Evolutionary conservation across 2,329 filamentous ascomycete species (phyloP), one percentile per base, ranked within the genome.

Genomic region (Didymella pinodella): DNA sequence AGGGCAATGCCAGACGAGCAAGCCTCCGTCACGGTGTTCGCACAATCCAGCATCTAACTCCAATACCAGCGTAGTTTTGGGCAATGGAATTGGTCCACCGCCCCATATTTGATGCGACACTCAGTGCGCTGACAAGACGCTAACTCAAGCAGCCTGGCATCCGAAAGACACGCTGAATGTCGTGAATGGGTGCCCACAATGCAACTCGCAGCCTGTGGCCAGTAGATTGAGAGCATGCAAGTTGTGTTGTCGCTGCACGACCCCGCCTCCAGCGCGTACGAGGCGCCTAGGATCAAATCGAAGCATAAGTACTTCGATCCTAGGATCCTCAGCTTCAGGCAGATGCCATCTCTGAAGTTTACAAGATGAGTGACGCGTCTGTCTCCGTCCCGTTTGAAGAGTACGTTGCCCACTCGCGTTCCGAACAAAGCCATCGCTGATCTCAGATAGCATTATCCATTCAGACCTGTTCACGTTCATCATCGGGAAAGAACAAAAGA

Each of bases 41-140:
- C 38, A 22, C 14, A 11, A 22, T 6, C 7, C 38, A 41, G 20
- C 34, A 5, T 26, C 12, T 7, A 4, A 22, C 44, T 14, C 25
- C 57, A 6, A 46, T 49, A 16, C 52, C 65, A 34, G 12, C 14
- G 32, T 34, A 4, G 16, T 34, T 8, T 34, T 14, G 4, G 16
- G 32, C 32, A 7, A 16, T 14, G 12, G 8, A 14, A 5, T 34
- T 12, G 5, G 14, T 14, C 7, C 12, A 34, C 16, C 12, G 32
- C 14, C 14, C 7, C 12, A 34, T 34, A 3, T 7, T 34, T 5
- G 7, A 14, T 16, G 32, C 32, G 32, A 16, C 14, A 3, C 16
- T 34, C 32, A 5, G 8, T 34, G 12, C 32, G 32, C 14, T 34
- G 32, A 34, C 5, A 5, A 14, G 14, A 34, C 12, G 32, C 32